Evolutionary conservation across 345 rosid genomes (phyloP).

Genomic region (Heritiera littoralis): DNA sequence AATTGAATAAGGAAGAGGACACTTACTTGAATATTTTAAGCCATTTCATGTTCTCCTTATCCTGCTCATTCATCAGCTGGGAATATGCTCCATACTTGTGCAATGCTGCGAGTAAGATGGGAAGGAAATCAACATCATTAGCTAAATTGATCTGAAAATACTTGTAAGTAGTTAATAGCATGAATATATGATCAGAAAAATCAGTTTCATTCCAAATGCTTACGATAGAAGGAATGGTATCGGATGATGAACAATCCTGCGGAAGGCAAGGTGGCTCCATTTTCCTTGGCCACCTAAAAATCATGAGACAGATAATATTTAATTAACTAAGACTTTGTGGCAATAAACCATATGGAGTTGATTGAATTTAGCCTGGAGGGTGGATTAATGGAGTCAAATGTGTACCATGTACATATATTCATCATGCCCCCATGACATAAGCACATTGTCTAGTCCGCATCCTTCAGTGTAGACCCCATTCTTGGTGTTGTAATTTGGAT

Average conservation of each 20-base stretch:
- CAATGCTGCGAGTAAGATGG: conserved; percentile 30
- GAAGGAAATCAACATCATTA: not conserved
- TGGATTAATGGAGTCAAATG: not conserved
- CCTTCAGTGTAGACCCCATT: conserved; percentile 50
- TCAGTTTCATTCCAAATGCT: not conserved
- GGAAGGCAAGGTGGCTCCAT: conserved; percentile 55
- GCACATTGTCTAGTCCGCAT: conserved; percentile 57
- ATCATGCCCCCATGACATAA: conserved; percentile 72
- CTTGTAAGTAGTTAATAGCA: not conserved
- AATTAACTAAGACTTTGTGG: not conserved
- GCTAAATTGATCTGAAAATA: not conserved
- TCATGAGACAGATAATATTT: not conserved
- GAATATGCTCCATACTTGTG: conserved; percentile 41
- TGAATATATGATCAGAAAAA: not conserved
- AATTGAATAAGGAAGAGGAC: not conserved
- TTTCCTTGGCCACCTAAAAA: conserved; percentile 51
- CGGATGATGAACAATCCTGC: conserved; percentile 61
- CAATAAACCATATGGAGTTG: not conserved
- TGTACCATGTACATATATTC: conserved; percentile 68
- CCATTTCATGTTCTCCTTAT: conserved; percentile 43
- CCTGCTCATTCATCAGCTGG: conserved; percentile 46
- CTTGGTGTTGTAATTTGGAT: conserved; percentile 53
- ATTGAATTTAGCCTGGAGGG: not conserved
- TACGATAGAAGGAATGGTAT: conserved; percentile 69
- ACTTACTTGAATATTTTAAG: conserved; percentile 43